Percentiles rank a stretch among this genome's conserved stretches.
phyloP scores from a whole-genome alignment of 495 filamentous ascomycete species.

The Acidiella bohemica region DNA sequence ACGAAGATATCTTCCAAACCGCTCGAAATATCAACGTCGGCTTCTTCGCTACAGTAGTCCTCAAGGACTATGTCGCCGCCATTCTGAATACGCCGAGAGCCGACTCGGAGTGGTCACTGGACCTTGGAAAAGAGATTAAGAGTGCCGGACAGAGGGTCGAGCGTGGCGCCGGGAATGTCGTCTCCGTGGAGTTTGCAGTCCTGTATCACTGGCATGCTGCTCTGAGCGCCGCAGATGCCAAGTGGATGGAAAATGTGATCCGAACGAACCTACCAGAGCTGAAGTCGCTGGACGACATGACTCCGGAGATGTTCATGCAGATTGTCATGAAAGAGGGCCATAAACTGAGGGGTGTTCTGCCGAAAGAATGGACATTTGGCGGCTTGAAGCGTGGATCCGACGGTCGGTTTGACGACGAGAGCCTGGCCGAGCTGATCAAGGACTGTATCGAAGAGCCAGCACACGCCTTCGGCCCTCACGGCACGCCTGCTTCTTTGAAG shows the following conservation, averaged over 20 bases:
- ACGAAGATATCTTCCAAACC: conserved; percentile 26
- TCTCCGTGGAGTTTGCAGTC: conserved; percentile 26
- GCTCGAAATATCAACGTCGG: conserved; percentile 27
- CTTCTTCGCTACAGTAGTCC: conserved; percentile 24
- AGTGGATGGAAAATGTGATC: conserved; percentile 24
- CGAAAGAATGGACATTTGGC: conserved; percentile 43
- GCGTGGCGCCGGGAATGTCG: conserved; percentile 25
- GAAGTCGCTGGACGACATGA: conserved; percentile 31
- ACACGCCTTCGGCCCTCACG: conserved; percentile 24
- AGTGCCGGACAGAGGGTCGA: conserved; percentile 19
- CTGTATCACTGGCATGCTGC: conserved; percentile 27
- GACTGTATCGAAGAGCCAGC: conserved; percentile 44
- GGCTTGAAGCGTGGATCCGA: conserved; percentile 39
- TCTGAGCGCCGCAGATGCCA: conserved; percentile 23
- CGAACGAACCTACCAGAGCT: conserved; percentile 16
- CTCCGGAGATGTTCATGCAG: conserved; percentile 38
- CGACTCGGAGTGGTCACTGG: conserved; percentile 23
- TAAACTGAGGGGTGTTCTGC: conserved; percentile 37
- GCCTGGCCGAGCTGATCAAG: conserved; percentile 45
- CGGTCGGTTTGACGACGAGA: conserved; percentile 45
- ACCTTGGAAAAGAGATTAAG: conserved; percentile 24
- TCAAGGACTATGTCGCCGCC: conserved; percentile 25
- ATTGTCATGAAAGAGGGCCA: conserved; percentile 41
- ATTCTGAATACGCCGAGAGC: conserved; percentile 26
- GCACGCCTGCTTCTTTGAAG: conserved; percentile 24